Base-by-base conservation (phyloP, 352 stramenopile genomes). In the Phytophthora citrophthora region DNA sequence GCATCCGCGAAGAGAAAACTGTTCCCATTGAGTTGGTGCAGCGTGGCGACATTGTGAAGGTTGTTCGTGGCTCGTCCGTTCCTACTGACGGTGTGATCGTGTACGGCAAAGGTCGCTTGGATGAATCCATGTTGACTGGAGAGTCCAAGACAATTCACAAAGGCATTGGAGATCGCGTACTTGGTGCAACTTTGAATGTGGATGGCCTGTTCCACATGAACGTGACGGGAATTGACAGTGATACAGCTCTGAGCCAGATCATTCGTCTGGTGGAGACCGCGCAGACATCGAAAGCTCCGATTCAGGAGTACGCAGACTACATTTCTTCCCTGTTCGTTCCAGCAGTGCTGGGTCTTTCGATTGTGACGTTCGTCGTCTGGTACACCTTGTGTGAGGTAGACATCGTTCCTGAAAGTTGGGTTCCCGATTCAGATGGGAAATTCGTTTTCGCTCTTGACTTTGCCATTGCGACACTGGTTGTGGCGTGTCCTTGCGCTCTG, bases 401-500 rank as follows among this genome's bases (percentile, higher is more conserved):
- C 5, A 49, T 57, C 11, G 73, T 97, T 23, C 91, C 91, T 2
- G 47, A 68, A 20, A 69, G 44, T 43, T 93, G 79, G 81, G 79
- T 94, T 53, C 74, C 85, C 1, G 55, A 52, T 24, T 89, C 82
- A 3, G 77, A 90, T 49, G 83, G 79, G 8, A 66, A 75, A 20
- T 91, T 98, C 47, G 77, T 98, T 36, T 98, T 99, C 67, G 88
- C 92, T 11, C 88, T 99, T 46, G 89, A 99, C 55, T 99, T 99
- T 79, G 93, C 76, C 6, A 98, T 99, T 54, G 92, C 96, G 23
- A 97, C 94, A 11, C 66, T 99, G 1, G 97, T 99, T 9, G 97
- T 99, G 44, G 96, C 96, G 20, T 99, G 97, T 76, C 98, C 97
- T 1, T 99, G 98, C 77, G 97, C 98, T 1, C 74, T 99, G 8